These are phyloP conservation scores for Aspergillus asperescens DNA, from an alignment of 495 filamentous ascomycete species.

Conservation along the genomic window DNA sequence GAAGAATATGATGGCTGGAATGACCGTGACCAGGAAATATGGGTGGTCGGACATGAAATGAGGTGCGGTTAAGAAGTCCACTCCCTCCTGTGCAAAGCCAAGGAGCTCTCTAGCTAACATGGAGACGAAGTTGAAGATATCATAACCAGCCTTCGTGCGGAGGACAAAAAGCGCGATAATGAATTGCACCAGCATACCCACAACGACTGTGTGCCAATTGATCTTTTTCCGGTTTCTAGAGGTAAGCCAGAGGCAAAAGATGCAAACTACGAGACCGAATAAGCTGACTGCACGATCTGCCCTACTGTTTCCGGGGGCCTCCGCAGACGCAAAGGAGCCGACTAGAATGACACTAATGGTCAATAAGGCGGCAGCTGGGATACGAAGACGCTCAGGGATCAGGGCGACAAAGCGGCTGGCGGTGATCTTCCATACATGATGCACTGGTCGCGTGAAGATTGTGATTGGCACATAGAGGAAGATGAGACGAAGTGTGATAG, in stretches of 20 bases:
- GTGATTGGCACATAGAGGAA: conserved; percentile 66
- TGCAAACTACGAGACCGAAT: conserved; percentile 72
- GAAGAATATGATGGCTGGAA: conserved; percentile 91
- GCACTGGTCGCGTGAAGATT: conserved; percentile 59
- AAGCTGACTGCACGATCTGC: conserved; percentile 72
- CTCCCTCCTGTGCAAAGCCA: conserved; percentile 63
- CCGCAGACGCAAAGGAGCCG: conserved; percentile 65
- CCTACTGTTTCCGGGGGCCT: conserved; percentile 69
- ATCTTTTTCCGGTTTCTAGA: conserved; percentile 62
- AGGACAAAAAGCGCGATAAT: conserved; percentile 84
- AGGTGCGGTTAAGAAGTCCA: conserved; percentile 61
- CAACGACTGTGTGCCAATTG: conserved; percentile 70
- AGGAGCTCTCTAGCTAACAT: conserved; percentile 62
- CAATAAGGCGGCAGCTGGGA: conserved; percentile 52
- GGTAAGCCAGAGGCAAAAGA: conserved; percentile 59
- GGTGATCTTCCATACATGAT: conserved; percentile 60
- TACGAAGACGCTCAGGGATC: conserved; percentile 59
- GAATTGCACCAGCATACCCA: conserved; percentile 84
- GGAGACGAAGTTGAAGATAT: conserved; percentile 87
- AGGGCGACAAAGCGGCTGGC: conserved; percentile 44
- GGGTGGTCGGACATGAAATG: conserved; percentile 33
- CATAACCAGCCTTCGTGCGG: conserved; percentile 65
- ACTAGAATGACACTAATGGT: conserved; percentile 66
- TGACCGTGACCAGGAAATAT: conserved; percentile 68
- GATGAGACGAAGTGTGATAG: conserved; percentile 65